A percentile compares a stretch with the other conserved stretches of the same genome.
These are phyloP conservation scores for Rostrohypoxylon terebratum DNA, from an alignment of 495 filamentous ascomycete genomes.

Conservation along the genomic window DNA sequence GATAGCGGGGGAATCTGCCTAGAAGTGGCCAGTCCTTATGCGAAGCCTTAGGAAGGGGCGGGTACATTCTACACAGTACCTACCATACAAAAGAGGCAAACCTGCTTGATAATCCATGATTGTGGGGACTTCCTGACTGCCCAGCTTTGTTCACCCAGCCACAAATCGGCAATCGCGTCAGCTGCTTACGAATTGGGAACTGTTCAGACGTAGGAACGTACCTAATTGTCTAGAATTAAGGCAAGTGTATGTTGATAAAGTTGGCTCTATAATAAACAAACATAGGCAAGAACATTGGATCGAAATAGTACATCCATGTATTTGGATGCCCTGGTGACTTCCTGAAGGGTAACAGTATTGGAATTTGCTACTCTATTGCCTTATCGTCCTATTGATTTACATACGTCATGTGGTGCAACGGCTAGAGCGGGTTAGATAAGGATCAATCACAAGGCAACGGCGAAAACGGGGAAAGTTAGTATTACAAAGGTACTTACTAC, in stretches of 20 bases:
- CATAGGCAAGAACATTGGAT: not conserved
- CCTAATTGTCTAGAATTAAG: not conserved
- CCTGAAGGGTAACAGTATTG: not conserved
- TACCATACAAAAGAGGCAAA: slow-evolving; percentile 28
- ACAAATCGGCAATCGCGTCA: slow-evolving; percentile 18
- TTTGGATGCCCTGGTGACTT: not conserved
- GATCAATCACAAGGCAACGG: slow-evolving; percentile 15
- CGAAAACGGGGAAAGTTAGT: slow-evolving; percentile 9
- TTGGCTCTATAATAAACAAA: not conserved
- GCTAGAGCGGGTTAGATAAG: slow-evolving; percentile 28
- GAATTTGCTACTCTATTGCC: not conserved
- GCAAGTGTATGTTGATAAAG: not conserved
- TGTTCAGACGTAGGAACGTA: not conserved
- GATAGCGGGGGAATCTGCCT: slow-evolving; percentile 37
- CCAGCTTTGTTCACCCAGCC: slow-evolving; percentile 20
- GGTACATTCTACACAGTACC: slow-evolving; percentile 8
- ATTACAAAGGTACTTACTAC: too few relatives aligned
- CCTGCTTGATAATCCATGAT: slow-evolving; percentile 31
- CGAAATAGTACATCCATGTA: too few relatives aligned
- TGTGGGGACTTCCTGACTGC: slow-evolving; percentile 8
- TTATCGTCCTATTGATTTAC: slow-evolving; percentile 7
- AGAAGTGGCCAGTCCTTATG: slow-evolving; percentile 36
- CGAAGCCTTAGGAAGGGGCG: slow-evolving; percentile 20
- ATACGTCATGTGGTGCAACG: slow-evolving; percentile 39
- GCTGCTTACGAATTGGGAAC: not conserved